Evolutionary conservation across 1,139 yeast species (phyloP).

Genomic region (Yamadazyma blattariae): DNA sequence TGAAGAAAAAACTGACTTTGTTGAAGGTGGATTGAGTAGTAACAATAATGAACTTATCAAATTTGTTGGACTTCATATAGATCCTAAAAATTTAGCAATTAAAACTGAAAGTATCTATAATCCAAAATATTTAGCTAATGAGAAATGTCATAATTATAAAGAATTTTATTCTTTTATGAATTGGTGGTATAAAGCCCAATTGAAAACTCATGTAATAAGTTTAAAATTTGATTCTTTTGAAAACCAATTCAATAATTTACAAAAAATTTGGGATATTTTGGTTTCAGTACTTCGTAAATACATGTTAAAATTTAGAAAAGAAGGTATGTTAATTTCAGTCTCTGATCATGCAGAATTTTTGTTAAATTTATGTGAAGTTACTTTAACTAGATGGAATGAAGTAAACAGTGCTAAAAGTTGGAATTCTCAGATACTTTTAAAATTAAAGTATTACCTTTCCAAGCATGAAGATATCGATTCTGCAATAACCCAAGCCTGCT

Average conservation of each 20-base stretch:
- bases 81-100: constrained; percentile 15
- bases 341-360: constrained; percentile 4
- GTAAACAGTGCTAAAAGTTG: neutral
- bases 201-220: constrained; percentile 13
- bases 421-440: constrained; percentile 1
- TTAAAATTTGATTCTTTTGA: constrained; percentile 9
- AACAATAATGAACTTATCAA: constrained; percentile 9
- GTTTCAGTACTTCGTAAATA: constrained; percentile 7
- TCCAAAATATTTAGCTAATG: constrained; percentile 12
- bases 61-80: constrained; percentile 35
- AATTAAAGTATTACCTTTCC: constrained; percentile 1
- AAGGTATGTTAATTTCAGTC: constrained; percentile 3
- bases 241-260: constrained; percentile 11
- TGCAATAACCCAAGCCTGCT: constrained; percentile 1
- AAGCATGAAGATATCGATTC: neutral
- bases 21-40: constrained; percentile 6
- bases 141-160: constrained; percentile 16
- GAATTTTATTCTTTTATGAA: constrained; percentile 11
- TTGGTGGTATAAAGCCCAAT: constrained; percentile 17
- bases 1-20: constrained; percentile 46
- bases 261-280: constrained; percentile 7
- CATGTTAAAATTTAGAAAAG: neutral
- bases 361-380: constrained; percentile 3
- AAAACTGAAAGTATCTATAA: constrained; percentile 9
- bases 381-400: constrained; percentile 4